A percentile compares a stretch with the other conserved stretches of the same genome.
Conservation (phyloP, 495 filamentous ascomycete species). For the Astrothelium macrocarpum region DNA sequence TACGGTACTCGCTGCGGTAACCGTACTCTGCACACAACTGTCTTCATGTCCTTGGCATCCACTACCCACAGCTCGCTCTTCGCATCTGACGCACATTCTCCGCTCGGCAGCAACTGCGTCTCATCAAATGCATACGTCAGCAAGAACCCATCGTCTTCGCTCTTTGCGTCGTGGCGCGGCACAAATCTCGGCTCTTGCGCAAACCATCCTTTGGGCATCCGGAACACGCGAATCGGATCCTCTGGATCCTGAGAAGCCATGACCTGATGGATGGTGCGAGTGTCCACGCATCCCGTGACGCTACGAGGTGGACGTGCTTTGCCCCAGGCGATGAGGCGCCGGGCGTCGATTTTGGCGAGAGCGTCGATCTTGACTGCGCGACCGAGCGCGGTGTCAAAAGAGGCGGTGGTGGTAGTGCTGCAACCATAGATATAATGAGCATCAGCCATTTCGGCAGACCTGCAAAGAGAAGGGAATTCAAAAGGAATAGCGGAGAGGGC, state of each 20-base stretch:
- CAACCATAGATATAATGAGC: conserved; percentile 51
- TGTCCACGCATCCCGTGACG: conserved; percentile 48
- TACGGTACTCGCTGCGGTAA: conserved; percentile 58
- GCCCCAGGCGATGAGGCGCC: conserved; percentile 39
- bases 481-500: conserved; percentile 51
- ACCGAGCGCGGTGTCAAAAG: conserved; percentile 44
- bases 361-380: conserved; percentile 52
- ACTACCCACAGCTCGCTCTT: conserved; percentile 56
- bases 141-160: conserved; percentile 52
- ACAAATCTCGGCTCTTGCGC: conserved; percentile 59
- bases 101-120: conserved; percentile 37
- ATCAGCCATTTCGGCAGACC: conserved; percentile 42
- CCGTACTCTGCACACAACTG: conserved; percentile 43
- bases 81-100: conserved; percentile 26
- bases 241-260: conserved; percentile 32
- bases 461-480: conserved; percentile 50
- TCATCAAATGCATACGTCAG: conserved; percentile 54
- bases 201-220: conserved; percentile 46
- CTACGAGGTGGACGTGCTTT: conserved; percentile 33
- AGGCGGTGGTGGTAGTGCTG: conserved; percentile 35
- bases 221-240: conserved; percentile 51
- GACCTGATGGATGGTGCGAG: conserved; percentile 38
- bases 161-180: conserved; percentile 30
- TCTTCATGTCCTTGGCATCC: conserved; percentile 47
- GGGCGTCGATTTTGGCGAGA: conserved; percentile 47